Percentiles rank a stretch among this genome's conserved stretches.
phyloP scores from a whole-genome alignment of 768 basidiomycete genomes.

The Tylopilus plumbeoviolaceoides region DNA sequence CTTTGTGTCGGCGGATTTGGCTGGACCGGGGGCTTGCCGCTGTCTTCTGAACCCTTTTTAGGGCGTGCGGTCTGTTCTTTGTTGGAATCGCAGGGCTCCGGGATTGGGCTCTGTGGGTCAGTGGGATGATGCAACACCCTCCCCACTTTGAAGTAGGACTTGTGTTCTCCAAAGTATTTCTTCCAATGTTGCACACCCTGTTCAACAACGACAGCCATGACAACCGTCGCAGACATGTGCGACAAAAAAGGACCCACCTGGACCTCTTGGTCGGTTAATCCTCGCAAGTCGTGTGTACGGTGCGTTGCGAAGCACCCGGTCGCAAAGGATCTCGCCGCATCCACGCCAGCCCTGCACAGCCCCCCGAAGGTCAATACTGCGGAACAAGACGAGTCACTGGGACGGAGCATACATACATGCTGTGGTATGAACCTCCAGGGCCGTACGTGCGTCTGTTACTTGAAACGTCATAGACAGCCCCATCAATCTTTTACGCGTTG shows the following conservation, averaged over 20 bases:
- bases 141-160: conserved; percentile 76
- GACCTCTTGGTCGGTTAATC: conserved; percentile 66
- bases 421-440: conserved; percentile 79
- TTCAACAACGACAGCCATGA: not conserved
- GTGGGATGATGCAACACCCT: conserved; percentile 71
- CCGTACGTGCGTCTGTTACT: conserved; percentile 74
- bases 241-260: conserved; percentile 42
- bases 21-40: conserved; percentile 25
- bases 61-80: conserved; percentile 36
- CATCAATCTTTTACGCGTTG: conserved; percentile 65
- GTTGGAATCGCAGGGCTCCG: conserved; percentile 68
- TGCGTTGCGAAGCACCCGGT: conserved; percentile 93
- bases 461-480: conserved; percentile 91
- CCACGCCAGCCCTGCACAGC: conserved; percentile 64
- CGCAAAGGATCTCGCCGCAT: conserved; percentile 89
- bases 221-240: not conserved
- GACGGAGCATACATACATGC: conserved; percentile 50
- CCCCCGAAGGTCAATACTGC: conserved; percentile 20
- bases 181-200: conserved; percentile 88
- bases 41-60: conserved; percentile 26
- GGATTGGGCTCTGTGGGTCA: conserved; percentile 71
- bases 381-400: not conserved
- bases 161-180: conserved; percentile 78
- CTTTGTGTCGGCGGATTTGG: conserved; percentile 11
- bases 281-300: conserved; percentile 87